A percentile compares a stretch with the other conserved stretches of the same genome.
Evolutionary conservation across 2,329 filamentous ascomycete genomes (phyloP).

Genomic region (Shiraia bambusicola): DNA sequence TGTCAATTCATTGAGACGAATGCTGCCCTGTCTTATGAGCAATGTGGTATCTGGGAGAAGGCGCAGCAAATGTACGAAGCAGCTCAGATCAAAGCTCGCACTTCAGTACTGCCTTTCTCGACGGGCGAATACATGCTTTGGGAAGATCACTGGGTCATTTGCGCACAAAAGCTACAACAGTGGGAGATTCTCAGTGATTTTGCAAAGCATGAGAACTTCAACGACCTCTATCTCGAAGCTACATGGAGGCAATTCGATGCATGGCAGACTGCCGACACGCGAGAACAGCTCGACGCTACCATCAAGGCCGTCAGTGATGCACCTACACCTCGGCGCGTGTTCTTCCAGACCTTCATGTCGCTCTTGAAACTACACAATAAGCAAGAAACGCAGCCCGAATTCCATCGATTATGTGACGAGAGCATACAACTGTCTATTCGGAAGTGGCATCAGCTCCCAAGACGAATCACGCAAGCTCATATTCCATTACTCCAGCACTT

Average conservation of each 20-base stretch:
- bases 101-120: slow-evolving; percentile 92
- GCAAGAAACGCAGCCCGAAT: slow-evolving; percentile 76
- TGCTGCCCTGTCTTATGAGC: slow-evolving; percentile 93
- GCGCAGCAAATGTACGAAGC: slow-evolving; percentile 95
- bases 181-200: slow-evolving; percentile 99
- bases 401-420: slow-evolving; percentile 89
- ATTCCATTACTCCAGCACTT: slow-evolving; percentile 95
- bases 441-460: slow-evolving; percentile 98
- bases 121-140: slow-evolving; percentile 98
- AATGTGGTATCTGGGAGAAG: slow-evolving; percentile 99
- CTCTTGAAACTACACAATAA: slow-evolving; percentile 92
- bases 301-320: slow-evolving; percentile 98
- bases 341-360: slow-evolving; percentile 98
- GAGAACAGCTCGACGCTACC: slow-evolving; percentile 85
- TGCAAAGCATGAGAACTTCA: slow-evolving; percentile 97
- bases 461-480: slow-evolving; percentile 89
- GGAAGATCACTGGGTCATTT: slow-evolving; percentile 99
- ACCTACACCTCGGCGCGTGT: slow-evolving; percentile 86
- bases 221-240: slow-evolving; percentile 91
- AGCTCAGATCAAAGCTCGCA: slow-evolving; percentile 94
- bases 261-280: slow-evolving; percentile 83
- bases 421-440: slow-evolving; percentile 95
- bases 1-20: slow-evolving; percentile 98
- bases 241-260: slow-evolving; percentile 95
- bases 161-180: slow-evolving; percentile 96